A percentile compares a stretch with the other conserved stretches of the same genome.
Conservation (phyloP, 805 yeast genomes). For the Candida verbasci region DNA sequence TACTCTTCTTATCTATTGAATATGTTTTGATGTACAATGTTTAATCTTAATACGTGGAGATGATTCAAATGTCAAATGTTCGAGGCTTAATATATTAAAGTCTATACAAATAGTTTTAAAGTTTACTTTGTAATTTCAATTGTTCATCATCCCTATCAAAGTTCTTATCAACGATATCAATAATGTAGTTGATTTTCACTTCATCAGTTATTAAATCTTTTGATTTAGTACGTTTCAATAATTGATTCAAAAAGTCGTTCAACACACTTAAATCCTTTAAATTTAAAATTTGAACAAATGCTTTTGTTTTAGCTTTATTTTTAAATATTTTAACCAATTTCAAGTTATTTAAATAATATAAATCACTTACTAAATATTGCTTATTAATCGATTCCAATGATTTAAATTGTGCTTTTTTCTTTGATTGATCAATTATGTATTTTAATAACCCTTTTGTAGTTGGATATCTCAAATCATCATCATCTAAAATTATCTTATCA, state of each 20-base stretch:
- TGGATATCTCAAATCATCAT: constrained; percentile 21
- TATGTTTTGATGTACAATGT: too few relatives aligned
- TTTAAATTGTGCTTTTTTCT: constrained; percentile 17
- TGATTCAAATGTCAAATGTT: too few relatives aligned
- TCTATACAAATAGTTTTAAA: too few relatives aligned
- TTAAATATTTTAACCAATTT: constrained; percentile 32
- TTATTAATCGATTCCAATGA: constrained; percentile 37
- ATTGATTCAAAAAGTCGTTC: constrained; percentile 17
- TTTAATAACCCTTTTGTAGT: constrained; percentile 30
- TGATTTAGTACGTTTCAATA: constrained; percentile 11
- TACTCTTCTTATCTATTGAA: too few relatives aligned
- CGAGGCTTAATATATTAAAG: too few relatives aligned
- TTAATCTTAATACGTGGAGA: too few relatives aligned
- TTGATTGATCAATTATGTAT: constrained; percentile 18
- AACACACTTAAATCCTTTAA: constrained; percentile 23
- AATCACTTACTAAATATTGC: constrained; percentile 36
- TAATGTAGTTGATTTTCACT: constrained; percentile 23
- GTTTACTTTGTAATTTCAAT: constrained; percentile 9
- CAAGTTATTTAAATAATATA: constrained; percentile 35
- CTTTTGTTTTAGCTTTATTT: constrained; percentile 38
- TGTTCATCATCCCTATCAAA: constrained; percentile 13
- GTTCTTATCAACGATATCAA: constrained; percentile 31
- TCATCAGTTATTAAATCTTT: constrained; percentile 14
- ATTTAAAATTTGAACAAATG: constrained; percentile 31
- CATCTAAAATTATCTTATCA: constrained; percentile 11